Evolutionary conservation across 2,329 filamentous ascomycete species (phyloP), one percentile per base, ranked within the genome.

Genomic region (Ceratocystiopsis sp.): DNA sequence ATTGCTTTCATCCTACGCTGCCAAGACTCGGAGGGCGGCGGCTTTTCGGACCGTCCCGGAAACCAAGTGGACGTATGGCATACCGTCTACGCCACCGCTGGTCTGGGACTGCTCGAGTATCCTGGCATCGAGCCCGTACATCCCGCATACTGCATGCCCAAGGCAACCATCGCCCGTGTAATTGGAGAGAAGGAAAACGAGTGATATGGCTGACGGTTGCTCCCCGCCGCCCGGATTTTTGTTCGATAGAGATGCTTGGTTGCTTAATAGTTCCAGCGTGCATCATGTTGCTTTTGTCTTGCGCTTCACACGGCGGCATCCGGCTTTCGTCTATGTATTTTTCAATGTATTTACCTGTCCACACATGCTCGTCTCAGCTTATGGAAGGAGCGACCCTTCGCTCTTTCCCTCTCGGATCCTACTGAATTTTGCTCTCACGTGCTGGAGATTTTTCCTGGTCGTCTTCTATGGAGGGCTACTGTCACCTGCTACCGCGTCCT

Each of bases 11-110:
- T 98, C 43, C 63, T 98, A 46, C 71, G 71, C 49, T 94, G 84
- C 55, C 91, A 98, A 66, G 91, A 98, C 57, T 67, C 75, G 1
- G 80, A 93, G 45, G 63, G 71, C 29, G 91, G 91, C 21, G 91
- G 91, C 12, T 75, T 98, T 51, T 80, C 89, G 6, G 91, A 98
- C 63, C 69, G 87, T 48, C 89, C 91, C 11, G 87, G 84, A 21
- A 79, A 98, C 55, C 86, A 89, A 80, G 89, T 95, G 18, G 91
- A 98, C 65, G 87, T 98, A 33, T 98, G 93, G 66, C 91, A 98
- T 57, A 96, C 91, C 0, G 66, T 78, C 42, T 98, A 98, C 59
- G 86, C 84, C 19, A 63, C 95, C 49, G 83, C 87, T 17, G 91
- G 91, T 2, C 63, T 98, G 51, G 93, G 86, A 57, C 69, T 98